Conservation (phyloP, 2,329 filamentous ascomycete species). For the Fusarium redolens region DNA sequence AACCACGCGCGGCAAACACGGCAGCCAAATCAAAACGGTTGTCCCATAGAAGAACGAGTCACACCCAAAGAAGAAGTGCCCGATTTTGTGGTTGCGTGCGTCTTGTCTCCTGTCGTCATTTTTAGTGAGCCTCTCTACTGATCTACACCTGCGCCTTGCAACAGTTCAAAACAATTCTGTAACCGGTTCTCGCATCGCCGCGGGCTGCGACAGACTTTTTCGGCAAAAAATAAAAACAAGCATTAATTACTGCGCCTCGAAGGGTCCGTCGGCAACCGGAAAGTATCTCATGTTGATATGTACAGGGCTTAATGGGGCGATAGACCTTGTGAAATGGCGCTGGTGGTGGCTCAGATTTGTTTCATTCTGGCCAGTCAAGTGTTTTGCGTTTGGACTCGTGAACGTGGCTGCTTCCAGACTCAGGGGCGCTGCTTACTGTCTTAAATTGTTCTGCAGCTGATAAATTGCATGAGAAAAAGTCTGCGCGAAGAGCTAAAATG, state of each 20-base stretch:
- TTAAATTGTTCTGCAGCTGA: not conserved
- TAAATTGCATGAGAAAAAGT: not conserved
- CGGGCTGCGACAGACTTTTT: not conserved
- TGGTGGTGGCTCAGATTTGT: slow-evolving; percentile 2
- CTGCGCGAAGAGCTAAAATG: not conserved
- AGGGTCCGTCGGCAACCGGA: not conserved
- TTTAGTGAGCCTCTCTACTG: not conserved
- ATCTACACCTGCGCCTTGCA: not conserved
- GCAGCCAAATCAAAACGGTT: not conserved
- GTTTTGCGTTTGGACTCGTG: slow-evolving; percentile 15
- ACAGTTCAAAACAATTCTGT: slow-evolving; percentile 1
- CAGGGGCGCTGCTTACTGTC: slow-evolving; percentile 2
- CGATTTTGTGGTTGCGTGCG: not conserved
- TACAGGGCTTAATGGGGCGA: not conserved
- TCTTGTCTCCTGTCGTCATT: slow-evolving; percentile 7
- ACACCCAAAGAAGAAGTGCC: slow-evolving; percentile 8
- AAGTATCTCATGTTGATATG: not conserved
- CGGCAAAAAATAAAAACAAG: not conserved
- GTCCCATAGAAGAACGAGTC: not conserved
- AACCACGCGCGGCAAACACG: not conserved
- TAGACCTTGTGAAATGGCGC: not conserved
- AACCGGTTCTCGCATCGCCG: not conserved
- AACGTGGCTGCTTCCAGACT: slow-evolving; percentile 2
- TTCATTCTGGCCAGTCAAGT: slow-evolving; percentile 17
- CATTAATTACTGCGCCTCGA: slow-evolving; percentile 1